These are phyloP conservation scores for Penicillium sp. DNA, from an alignment of 2,329 filamentous ascomycete genomes.

Conservation along the genomic window DNA sequence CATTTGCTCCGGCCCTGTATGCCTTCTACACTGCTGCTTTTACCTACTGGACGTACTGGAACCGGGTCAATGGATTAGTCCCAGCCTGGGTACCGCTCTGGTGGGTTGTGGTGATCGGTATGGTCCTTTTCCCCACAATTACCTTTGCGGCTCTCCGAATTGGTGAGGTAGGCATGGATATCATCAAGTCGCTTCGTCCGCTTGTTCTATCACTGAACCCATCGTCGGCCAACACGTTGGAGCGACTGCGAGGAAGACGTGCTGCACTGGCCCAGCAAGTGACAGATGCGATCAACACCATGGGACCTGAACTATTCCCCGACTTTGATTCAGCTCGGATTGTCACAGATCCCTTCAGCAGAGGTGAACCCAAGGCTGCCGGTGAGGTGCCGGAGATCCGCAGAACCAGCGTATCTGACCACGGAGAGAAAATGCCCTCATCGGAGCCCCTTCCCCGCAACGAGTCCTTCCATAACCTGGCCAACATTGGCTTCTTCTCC, in stretches of 20 bases:
- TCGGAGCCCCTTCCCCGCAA: conserved; percentile 68
- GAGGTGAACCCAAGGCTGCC: conserved; percentile 16
- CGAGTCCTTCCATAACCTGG: conserved; percentile 90
- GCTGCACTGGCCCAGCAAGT: conserved; percentile 74
- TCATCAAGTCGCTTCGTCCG: conserved; percentile 87
- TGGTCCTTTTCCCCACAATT: conserved; percentile 77
- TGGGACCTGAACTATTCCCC: conserved; percentile 94
- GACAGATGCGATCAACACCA: conserved; percentile 86
- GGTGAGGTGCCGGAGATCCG: conserved; percentile 23
- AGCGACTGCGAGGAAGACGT: conserved; percentile 69
- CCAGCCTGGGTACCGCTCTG: conserved; percentile 77
- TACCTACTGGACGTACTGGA: conserved; percentile 72
- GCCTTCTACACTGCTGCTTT: conserved; percentile 73
- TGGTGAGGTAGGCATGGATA: conserved; percentile 98
- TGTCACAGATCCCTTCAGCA: conserved; percentile 52
- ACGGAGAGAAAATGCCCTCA: conserved; percentile 25
- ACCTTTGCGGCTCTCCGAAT: conserved; percentile 92
- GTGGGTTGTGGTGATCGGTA: conserved; percentile 68
- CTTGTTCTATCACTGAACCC: conserved; percentile 82
- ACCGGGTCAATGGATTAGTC: conserved; percentile 76
- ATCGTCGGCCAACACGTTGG: conserved; percentile 75
- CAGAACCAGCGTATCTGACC: conserved; percentile 22
- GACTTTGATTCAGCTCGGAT: conserved; percentile 81
- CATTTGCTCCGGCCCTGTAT: conserved; percentile 76
- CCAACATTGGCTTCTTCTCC: conserved; percentile 83